These are phyloP conservation scores for Nicotiana attenuata DNA, from an alignment of 257 asterid species.

Conservation along the genomic window DNA sequence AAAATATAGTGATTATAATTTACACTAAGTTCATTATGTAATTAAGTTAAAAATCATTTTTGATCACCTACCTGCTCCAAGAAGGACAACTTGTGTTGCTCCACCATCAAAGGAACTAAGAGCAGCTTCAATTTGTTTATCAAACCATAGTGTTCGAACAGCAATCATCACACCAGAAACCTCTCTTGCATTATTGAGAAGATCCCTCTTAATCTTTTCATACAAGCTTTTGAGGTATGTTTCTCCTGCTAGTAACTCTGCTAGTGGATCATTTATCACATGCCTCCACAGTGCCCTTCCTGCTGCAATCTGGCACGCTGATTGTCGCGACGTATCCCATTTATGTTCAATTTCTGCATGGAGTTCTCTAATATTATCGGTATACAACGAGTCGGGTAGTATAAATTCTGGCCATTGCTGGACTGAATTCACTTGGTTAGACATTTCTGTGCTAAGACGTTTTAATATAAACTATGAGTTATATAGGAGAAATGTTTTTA, in stretches of 20 bases:
- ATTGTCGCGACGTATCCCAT: constrained; percentile 63
- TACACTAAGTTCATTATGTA: too few species aligned
- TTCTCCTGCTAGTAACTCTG: constrained; percentile 81
- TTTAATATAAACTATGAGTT: constrained; percentile 20
- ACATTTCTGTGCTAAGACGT: constrained; percentile 36
- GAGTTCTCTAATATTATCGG: constrained; percentile 36
- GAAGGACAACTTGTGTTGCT: constrained; percentile 76
- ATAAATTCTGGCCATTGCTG: constrained; percentile 52
- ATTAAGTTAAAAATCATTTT: too few species aligned
- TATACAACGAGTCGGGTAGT: constrained; percentile 47
- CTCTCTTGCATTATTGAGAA: constrained; percentile 69
- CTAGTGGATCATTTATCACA: constrained; percentile 63
- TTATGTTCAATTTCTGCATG: constrained; percentile 59
- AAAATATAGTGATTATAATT: too few species aligned
- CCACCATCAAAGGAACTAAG: constrained; percentile 50
- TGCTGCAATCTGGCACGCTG: constrained; percentile 91
- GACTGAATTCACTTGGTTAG: constrained; percentile 36
- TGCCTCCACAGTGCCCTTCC: constrained; percentile 89
- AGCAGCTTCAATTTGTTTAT: constrained; percentile 73
- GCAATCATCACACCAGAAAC: constrained; percentile 85
- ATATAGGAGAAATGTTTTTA: constrained; percentile 16
- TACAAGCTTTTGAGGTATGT: constrained; percentile 46
- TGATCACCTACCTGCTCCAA: constrained; percentile 76
- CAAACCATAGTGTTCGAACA: constrained; percentile 90
- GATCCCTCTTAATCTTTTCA: constrained; percentile 80